Evolutionary conservation across 306 rosid genomes (phyloP), one percentile per base, ranked within the genome.

Genomic region (Lupinus albus): DNA sequence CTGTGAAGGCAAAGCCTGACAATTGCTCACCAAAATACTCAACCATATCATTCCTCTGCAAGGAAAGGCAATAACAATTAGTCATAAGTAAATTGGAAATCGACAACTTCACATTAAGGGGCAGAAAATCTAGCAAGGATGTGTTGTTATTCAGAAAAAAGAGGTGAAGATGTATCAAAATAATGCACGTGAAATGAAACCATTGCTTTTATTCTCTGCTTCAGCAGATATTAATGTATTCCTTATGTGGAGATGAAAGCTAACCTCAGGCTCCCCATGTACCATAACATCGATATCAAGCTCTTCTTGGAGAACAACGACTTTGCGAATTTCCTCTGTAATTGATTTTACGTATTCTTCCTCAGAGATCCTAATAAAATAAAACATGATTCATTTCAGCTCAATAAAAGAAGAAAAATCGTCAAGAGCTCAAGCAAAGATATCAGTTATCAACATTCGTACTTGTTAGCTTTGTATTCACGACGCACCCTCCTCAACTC

Each of bases 21-120:
- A 89, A 75, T 48, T 92, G 97, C 90, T 89, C 96, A 7, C 96
- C 96, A 7, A 89, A 89, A 86, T 87, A 87, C 83, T 87, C 96
- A 72, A 89, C 96, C 96, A 89, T 89, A 63, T 89, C 96, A 28
- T 89, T 89, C 73, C 95, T 89, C 95, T 90, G 92, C 77, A 70
- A 80, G 33, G 60, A 69, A 67, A 73, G 70, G 32, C 58, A 11
- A 46, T 16, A 48, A 36, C 25, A 58, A 67, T 82, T 44, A 82
- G 70, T 33, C 20, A 30, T 50, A 61, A 70, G 55, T n/a, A 6
- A 45, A 32, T 21, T 32, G 11, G 13, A 49, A 51, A 61, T 39
- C 15, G n/a, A 46, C 9, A 68, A 25, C 36, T 36, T 20, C 72
- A 53, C 11, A 33, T 44, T n/a, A 5, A 28, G 55, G 8, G 11